These are phyloP conservation scores for Pichia occidentalis DNA, from an alignment of 805 yeast genomes.

Conservation along the genomic window DNA sequence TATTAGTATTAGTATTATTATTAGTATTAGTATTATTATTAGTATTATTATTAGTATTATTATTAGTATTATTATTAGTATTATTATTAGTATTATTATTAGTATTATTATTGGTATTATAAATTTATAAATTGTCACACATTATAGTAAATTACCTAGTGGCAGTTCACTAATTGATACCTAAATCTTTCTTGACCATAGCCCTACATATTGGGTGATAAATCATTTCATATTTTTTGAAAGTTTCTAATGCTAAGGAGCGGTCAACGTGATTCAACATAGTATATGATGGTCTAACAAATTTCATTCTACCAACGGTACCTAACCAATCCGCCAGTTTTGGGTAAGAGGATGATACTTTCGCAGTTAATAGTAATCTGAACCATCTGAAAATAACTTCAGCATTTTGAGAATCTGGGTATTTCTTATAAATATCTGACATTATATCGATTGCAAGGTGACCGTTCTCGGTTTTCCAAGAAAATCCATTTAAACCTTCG, in stretches of 20 bases:
- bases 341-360: constrained; percentile 39
- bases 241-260: constrained; percentile 58
- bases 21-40: not conserved
- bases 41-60: not conserved
- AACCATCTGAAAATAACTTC: constrained; percentile 80
- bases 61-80: not conserved
- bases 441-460: constrained; percentile 29
- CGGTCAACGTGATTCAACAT: constrained; percentile 59
- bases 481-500: constrained; percentile 38
- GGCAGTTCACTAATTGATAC: constrained; percentile 24
- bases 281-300: constrained; percentile 79
- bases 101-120: no score
- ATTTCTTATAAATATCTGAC: constrained; percentile 32
- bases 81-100: no score
- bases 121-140: no score
- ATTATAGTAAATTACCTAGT: not conserved
- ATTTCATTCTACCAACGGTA: constrained; percentile 91
- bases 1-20: not conserved
- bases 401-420: constrained; percentile 57
- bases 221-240: constrained; percentile 45
- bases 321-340: constrained; percentile 78
- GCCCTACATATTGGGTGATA: constrained; percentile 84
- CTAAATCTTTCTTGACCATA: constrained; percentile 79
- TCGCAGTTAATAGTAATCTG: constrained; percentile 54
- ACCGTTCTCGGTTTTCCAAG: constrained; percentile 30